A percentile compares a stretch with the other conserved stretches of the same genome.
Evolutionary conservation across 345 rosid species (phyloP).

Genomic region (Nephelium lappaceum): DNA sequence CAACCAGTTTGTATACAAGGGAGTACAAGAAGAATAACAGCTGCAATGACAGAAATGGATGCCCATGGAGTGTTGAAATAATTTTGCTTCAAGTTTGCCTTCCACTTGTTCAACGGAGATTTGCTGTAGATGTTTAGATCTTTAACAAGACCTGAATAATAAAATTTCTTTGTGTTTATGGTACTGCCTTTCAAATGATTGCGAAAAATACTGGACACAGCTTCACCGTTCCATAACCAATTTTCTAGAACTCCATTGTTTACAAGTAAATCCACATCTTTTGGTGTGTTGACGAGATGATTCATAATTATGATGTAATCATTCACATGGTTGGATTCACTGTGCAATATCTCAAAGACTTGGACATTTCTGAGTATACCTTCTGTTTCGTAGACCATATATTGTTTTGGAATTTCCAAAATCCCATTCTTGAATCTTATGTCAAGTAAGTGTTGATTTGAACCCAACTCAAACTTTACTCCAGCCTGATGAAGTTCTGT

Average conservation of each 20-base stretch:
- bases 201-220: not conserved
- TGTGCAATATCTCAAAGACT: constrained; percentile 25
- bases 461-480: not conserved
- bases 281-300: not conserved
- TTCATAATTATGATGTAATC: too few relatives aligned
- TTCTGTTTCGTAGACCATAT: not conserved
- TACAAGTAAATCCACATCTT: constrained; percentile 16
- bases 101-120: constrained; percentile 20
- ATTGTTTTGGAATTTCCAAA: constrained; percentile 17
- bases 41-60: constrained; percentile 10
- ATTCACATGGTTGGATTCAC: too few relatives aligned
- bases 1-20: constrained; percentile 15
- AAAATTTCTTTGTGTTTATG: too few relatives aligned
- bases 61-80: constrained; percentile 32
- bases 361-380: constrained; percentile 17
- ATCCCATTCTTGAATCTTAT: constrained; percentile 23
- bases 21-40: not conserved
- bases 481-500: too few relatives aligned
- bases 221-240: not conserved
- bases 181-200: too few relatives aligned
- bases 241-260: constrained; percentile 2
- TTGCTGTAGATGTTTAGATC: not conserved
- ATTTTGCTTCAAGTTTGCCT: constrained; percentile 7
- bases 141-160: not conserved
- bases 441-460: not conserved